phyloP scores from a whole-genome alignment of 2,329 filamentous ascomycete species.

The Paecilomyces fulvus region DNA sequence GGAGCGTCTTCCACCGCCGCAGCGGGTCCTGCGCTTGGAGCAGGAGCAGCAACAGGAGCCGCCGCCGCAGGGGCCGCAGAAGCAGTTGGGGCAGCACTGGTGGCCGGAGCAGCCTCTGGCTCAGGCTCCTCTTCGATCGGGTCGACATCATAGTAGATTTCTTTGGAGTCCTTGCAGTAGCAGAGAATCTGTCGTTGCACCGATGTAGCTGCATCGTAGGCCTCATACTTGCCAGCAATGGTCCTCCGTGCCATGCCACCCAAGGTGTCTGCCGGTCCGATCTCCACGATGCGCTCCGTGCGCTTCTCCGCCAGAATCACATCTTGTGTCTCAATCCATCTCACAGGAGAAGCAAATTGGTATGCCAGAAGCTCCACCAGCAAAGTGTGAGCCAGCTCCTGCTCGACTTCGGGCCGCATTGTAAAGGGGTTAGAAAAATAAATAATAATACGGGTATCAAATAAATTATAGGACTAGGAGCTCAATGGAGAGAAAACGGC shows the following conservation, averaged over 20 bases:
- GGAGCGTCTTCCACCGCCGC: conserved; percentile 79
- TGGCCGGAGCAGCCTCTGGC: conserved; percentile 32
- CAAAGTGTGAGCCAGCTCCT: conserved; percentile 96
- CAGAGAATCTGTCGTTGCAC: conserved; percentile 95
- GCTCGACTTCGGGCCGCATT: conserved; percentile 98
- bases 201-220: conserved; percentile 93
- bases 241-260: conserved; percentile 97
- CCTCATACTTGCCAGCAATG: conserved; percentile 93
- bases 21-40: conserved; percentile 69
- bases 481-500: conserved; percentile 1
- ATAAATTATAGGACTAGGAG: background rate
- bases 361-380: conserved; percentile 98
- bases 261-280: conserved; percentile 92
- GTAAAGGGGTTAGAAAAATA: conserved; percentile 28
- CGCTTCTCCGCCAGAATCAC: conserved; percentile 94
- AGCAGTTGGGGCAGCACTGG: conserved; percentile 29
- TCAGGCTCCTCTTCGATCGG: conserved; percentile 85
- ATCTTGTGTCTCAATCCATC: conserved; percentile 99
- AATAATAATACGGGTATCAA: conserved; percentile 8
- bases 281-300: conserved; percentile 94
- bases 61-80: conserved; percentile 38
- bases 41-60: conserved; percentile 46
- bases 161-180: conserved; percentile 98
- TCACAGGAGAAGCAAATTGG: conserved; percentile 95
- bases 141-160: conserved; percentile 99